Base-by-base conservation (phyloP, 192 early-diverging fungal species). In the Podila horticola region DNA sequence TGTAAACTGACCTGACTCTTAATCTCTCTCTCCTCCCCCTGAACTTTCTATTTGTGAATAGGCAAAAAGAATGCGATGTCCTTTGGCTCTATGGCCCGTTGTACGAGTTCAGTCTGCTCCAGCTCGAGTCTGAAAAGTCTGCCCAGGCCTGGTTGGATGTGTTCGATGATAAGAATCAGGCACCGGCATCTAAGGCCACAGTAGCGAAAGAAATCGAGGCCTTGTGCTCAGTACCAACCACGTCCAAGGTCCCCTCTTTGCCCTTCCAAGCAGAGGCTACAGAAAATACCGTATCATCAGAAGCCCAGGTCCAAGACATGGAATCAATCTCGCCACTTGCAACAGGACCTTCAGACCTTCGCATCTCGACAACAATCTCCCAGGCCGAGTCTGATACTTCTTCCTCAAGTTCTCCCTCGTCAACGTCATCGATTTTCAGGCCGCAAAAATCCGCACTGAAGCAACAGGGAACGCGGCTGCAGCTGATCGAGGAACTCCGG, bases 61-160 rank as follows among this genome's bases (percentile, higher is more conserved):
- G 76, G 76, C 76, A 79, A 31, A 79, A 79, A 52, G 76, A 79
- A 49, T 79, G 76, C 30, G 76, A 79, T 51, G 70, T 72, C 17
- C 66, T 79, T 0, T 79, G 76, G 76, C 66, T 79, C 41, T 79
- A 79, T 51, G 76, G 76, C 12, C 76, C 76, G 1, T 41, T 79
- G 50, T 79, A 79, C 45, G 52, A 72, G 29, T 34, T 72, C 22
- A 26, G 49, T 38, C 22, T 75, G 36, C 49, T 64, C 2, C 69
- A 67, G 36, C 48, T 19, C 26, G 28, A 61, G 52, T 55, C 52
- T 55, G 52, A 55, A n/a, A 55, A 55, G 9, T 58, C 55, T n/a
- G 26, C 55, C 26, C 55, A 61, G 26, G 30, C 26, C 17, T 61
- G 59, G 59, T 45, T 45, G 41, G 41, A 45, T 17, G 41, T 17